phyloP scores from a whole-genome alignment of 495 filamentous ascomycete genomes.

The Tricharina praecox region DNA sequence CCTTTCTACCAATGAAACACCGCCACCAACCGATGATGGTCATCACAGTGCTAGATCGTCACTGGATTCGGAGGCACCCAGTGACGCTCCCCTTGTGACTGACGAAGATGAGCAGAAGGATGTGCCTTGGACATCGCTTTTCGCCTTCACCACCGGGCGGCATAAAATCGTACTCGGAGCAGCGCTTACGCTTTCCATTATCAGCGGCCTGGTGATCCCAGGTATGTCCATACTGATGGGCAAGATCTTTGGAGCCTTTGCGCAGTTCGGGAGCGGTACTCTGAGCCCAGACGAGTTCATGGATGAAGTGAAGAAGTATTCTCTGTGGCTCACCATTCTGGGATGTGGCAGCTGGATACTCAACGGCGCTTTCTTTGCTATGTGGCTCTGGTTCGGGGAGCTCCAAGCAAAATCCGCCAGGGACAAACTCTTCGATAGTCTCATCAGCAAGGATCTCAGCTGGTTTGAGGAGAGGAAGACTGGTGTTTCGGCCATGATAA shows the following conservation, averaged over 20 bases:
- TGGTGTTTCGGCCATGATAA: constrained; percentile 56
- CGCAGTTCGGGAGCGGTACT: constrained; percentile 43
- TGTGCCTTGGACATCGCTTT: constrained; percentile 36
- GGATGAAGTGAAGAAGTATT: constrained; percentile 39
- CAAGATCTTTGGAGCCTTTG: constrained; percentile 53
- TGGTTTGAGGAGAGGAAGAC: constrained; percentile 68
- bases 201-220: constrained; percentile 47
- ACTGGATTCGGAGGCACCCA: no score
- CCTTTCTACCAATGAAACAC: no score
- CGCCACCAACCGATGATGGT: no score
- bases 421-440: constrained; percentile 43
- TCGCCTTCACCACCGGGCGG: constrained; percentile 50
- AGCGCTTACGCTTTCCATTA: constrained; percentile 39
- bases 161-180: constrained; percentile 40
- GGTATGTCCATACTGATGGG: constrained; percentile 56
- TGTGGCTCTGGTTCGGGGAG: constrained; percentile 66
- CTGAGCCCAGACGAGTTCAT: constrained; percentile 37
- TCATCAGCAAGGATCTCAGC: constrained; percentile 53
- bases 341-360: constrained; percentile 48
- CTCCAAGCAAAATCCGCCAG: constrained; percentile 53
- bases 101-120: no score
- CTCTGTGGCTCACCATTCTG: constrained; percentile 40
- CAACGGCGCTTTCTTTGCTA: constrained; percentile 43
- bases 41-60: no score
- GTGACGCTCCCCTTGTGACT: no score